Base-by-base conservation (phyloP, 345 rosid genomes). In the Firmiana major region DNA sequence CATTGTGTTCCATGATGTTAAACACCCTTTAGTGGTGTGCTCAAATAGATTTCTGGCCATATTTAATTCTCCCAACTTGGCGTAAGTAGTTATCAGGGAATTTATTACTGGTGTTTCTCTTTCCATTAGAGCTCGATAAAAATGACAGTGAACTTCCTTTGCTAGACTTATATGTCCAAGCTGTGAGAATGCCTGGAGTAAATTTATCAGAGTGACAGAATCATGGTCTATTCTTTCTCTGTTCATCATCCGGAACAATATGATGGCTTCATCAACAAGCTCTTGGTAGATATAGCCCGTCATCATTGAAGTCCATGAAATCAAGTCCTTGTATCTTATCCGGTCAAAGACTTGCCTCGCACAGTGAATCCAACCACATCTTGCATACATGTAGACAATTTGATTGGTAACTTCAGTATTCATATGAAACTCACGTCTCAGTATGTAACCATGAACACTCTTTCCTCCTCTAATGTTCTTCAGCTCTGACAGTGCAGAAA, bases 1-100 rank as follows among this genome's bases (percentile, higher is more conserved):
- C 69, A 83, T 81, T 24, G 86, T 60, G 76, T 78, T 83, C 86
- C 86, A 83, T 13, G 83, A 80, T 78, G 86, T 65, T 42, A 59
- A 13, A 70, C 75, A 69, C 70, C 76, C 63, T 13, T 36, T 7
- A 26, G 6, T 34, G 48, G 55, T 75, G 38, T 11, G 57, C 65
- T 81, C 87, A 70, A 84, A 84, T 66, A 84, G 60, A 64, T 76
- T 45, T 78, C 75, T 68, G 0, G 84, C 84, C 81, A 81, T 74
- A 45, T 60, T 75, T 68, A 84, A 36, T 24, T 73, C 62, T 81
- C 86, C 86, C 62, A 79, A 77, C 67, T 79, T 81, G 10, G 84
- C 81, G 58, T 84, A 84, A 28, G 82, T 76, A 38, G 82, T 73
- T 31, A 84, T 76, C 80, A 84, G 74, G 63, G 84, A 81, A 76